Evolutionary conservation across 176 grass and related monocot genomes (phyloP), one percentile per base, ranked within the genome.

Genomic region (Oryza meridionalis): DNA sequence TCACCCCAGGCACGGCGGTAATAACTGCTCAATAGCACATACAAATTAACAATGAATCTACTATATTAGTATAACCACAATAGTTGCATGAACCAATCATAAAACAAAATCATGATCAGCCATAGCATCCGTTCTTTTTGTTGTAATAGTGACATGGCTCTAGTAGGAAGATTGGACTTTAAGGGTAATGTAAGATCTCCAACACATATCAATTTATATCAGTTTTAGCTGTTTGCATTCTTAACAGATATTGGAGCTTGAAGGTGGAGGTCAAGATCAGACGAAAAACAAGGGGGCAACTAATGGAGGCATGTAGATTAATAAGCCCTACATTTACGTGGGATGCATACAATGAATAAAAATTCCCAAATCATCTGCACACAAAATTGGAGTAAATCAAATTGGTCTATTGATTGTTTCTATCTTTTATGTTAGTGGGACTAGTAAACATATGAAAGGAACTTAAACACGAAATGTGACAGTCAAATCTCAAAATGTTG

Each of bases 221-320:
- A 67, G 51, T 63, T 84, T 37, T 38, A 31, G 21, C 0, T 61
- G 21, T 16, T 51, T 70, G 5, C 65, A 49, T 17, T 15, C 11
- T 77, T 70, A 70, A 61, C 37, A 80, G 44, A 32, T 73, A 26
- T 4, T 26, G 68, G 26, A 86, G 53, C 27, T 72, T 79, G 42
- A n/a, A 86, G 76, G 37, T 86, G 42, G 31, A 86, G 76, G 27
- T 40, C 10, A n/a, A 75, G 37, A 16, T 32, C 27, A 38, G 21
- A 15, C 7, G 21, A 75, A 66, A 49, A 32, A 75, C 17, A 67
- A 51, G 7, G 46, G 42, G 0, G 19, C 16, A 29, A 84, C 2
- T 26, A 75, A 83, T 61, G 75, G 2, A 75, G 61, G 27, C 11
- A 24, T 51, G 69, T 31, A 11, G 31, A 65, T 3, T 47, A 32